These are phyloP conservation scores for Kwoniella heveanensis DNA, from an alignment of 768 basidiomycete species.

Conservation along the genomic window DNA sequence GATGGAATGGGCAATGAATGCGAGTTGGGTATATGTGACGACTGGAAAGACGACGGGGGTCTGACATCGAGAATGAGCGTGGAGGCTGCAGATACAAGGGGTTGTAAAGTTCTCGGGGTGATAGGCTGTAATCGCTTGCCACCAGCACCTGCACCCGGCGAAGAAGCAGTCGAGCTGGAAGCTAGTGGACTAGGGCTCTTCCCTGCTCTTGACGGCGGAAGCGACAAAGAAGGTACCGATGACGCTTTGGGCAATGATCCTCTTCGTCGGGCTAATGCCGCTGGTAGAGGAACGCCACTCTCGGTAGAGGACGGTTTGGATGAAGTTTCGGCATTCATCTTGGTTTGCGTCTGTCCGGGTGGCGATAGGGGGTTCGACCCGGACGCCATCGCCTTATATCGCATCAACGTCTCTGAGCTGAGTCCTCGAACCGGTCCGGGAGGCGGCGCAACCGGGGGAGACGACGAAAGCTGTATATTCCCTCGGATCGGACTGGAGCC, in stretches of 20 bases:
- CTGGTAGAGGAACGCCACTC: background rate
- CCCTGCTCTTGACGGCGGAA: constrained; percentile 9
- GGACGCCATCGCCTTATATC: constrained; percentile 29
- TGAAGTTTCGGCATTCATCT: background rate
- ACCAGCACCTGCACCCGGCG: constrained; percentile 7
- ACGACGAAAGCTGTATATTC: constrained; percentile 1
- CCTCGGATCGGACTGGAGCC: constrained; percentile 6
- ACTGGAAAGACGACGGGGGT: constrained; percentile 71
- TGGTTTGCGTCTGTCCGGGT: background rate
- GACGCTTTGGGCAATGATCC: constrained; percentile 32
- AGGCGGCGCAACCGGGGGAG: constrained; percentile 15
- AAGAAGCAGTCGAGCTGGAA: constrained; percentile 16
- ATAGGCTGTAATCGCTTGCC: constrained; percentile 31
- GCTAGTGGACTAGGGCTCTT: constrained; percentile 33
- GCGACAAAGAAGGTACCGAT: background rate
- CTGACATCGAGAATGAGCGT: constrained; percentile 83
- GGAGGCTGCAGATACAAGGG: constrained; percentile 23
- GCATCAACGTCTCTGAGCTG: constrained; percentile 34
- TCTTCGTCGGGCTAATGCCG: constrained; percentile 32
- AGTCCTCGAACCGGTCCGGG: constrained; percentile 21
- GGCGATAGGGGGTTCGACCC: constrained; percentile 4
- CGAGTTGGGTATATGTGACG: constrained; percentile 68
- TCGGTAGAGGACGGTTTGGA: background rate
- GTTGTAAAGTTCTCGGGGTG: constrained; percentile 12
- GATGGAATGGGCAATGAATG: constrained; percentile 89